Percentiles rank a stretch among this genome's conserved stretches.
These are phyloP conservation scores for Trichoderma pleuroti DNA, from an alignment of 2,329 filamentous ascomycete species.

Conservation along the genomic window DNA sequence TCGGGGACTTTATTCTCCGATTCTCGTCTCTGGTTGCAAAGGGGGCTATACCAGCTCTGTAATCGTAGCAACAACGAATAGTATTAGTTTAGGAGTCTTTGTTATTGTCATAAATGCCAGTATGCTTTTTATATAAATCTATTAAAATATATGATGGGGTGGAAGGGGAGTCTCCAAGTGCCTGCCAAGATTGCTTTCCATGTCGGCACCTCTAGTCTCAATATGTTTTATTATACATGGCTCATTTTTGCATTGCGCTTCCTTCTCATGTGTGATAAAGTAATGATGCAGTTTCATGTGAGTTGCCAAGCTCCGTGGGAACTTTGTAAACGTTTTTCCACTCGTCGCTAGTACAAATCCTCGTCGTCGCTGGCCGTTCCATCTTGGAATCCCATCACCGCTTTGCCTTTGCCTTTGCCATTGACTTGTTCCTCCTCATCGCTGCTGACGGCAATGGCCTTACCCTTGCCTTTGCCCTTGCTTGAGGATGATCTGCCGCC, in stretches of 20 bases:
- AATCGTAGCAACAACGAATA: not conserved
- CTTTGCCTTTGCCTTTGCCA: slow-evolving; percentile 56
- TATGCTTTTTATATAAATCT: not conserved
- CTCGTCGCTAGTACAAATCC: slow-evolving; percentile 46
- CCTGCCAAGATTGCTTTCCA: not conserved
- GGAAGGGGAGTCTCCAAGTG: not conserved
- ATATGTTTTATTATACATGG: not conserved
- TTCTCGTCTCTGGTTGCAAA: not conserved
- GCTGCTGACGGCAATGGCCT: slow-evolving; percentile 32
- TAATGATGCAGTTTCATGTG: not conserved
- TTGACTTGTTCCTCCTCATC: slow-evolving; percentile 31
- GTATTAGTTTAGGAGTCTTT: not conserved
- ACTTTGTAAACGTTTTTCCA: not conserved
- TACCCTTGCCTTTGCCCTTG: slow-evolving; percentile 38
- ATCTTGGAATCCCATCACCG: slow-evolving; percentile 49
- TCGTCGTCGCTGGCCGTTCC: slow-evolving; percentile 56
- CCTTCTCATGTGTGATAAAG: not conserved
- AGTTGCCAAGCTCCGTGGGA: not conserved
- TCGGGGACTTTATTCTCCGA: not conserved
- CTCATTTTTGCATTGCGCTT: not conserved
- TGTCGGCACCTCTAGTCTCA: not conserved
- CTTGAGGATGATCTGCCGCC: slow-evolving; percentile 38
- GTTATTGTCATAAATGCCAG: not conserved
- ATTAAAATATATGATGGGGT: not conserved
- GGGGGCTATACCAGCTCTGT: not conserved